Base-by-base conservation (phyloP, 495 filamentous ascomycete species). In the Tuber melanosporum region DNA sequence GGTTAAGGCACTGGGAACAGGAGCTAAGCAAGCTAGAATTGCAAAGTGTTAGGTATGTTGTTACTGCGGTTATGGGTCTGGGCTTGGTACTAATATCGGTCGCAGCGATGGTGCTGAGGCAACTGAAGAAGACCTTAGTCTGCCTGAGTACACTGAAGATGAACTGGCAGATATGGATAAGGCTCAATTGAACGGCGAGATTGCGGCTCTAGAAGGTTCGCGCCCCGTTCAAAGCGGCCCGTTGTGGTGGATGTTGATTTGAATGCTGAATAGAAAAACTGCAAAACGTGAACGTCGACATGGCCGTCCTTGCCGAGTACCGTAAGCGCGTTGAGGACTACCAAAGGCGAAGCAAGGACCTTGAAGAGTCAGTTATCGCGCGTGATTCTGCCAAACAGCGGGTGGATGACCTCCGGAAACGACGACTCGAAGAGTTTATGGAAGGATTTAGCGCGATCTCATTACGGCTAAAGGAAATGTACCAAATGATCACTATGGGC, bases 401-500 rank as follows among this genome's bases (percentile, higher is more conserved):
- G 0, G 92, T 94, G 75, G 95, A 98, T 82, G 94, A 97, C 70
- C 90, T 98, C 71, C 92, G 95, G 10, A 92, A 92, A 6, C 87
- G 95, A 44, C 91, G 95, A 8, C 86, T 98, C 14, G 95, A 97
- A 78, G 95, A 95, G 72, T 99, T 99, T 88, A 98, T 98, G 95
- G 94, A 95, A 85, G 95, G 96, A 42, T 98, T 98, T 86, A 91
- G 91, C 83, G 91, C 89, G 74, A 99, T 99, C 83, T 97, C 94
- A n/a, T 86, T 97, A 36, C 91, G 95, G 3, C 87, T 99, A 74
- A 99, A 99, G 87, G 95, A 99, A 85, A 99, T 99, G 95, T 99
- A 99, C 86, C 95, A 98, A 85, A 98, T 99, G 95, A 99, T 99
- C 85, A 99, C 95, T 43, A 99, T 99, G 95, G 95, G 95, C 77